phyloP scores from a whole-genome alignment of 2,329 filamentous ascomycete genomes.

The Herpotrichia juniperi region DNA sequence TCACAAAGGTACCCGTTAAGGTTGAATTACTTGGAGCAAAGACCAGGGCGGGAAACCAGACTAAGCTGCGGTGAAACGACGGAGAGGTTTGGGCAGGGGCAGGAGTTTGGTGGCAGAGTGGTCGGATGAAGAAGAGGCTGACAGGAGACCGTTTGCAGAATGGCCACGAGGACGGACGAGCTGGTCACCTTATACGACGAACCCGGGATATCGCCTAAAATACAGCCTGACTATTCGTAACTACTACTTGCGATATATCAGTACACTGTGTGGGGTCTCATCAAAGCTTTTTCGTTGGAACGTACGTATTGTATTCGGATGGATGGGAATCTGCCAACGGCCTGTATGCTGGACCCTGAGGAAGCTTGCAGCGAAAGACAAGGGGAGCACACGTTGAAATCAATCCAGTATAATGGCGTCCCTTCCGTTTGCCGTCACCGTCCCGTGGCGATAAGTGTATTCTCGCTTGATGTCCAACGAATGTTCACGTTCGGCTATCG shows the following conservation, averaged over 20 bases:
- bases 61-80: conserved; percentile 31
- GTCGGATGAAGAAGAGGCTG: conserved; percentile 23
- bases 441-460: conserved; percentile 25
- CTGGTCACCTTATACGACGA: conserved; percentile 27
- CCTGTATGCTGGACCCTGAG: neutral
- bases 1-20: conserved; percentile 20
- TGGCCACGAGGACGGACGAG: conserved; percentile 38
- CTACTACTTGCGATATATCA: conserved; percentile 10
- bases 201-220: conserved; percentile 20
- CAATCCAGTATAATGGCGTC: conserved; percentile 17
- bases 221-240: conserved; percentile 4
- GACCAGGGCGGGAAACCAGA: conserved; percentile 15
- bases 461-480: conserved; percentile 30
- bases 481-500: conserved; percentile 24
- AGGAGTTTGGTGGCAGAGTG: conserved; percentile 24
- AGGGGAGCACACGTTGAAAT: conserved; percentile 16
- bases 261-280: neutral
- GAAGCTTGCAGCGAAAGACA: conserved; percentile 10
- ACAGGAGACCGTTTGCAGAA: conserved; percentile 33
- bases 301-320: conserved; percentile 20
- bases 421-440: conserved; percentile 28
- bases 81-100: conserved; percentile 17
- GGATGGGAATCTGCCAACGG: neutral
- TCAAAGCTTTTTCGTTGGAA: conserved; percentile 3
- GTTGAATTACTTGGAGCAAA: conserved; percentile 28